Evolutionary conservation across 768 basidiomycete genomes (phyloP).

Genomic region (Mycena haematopus): DNA sequence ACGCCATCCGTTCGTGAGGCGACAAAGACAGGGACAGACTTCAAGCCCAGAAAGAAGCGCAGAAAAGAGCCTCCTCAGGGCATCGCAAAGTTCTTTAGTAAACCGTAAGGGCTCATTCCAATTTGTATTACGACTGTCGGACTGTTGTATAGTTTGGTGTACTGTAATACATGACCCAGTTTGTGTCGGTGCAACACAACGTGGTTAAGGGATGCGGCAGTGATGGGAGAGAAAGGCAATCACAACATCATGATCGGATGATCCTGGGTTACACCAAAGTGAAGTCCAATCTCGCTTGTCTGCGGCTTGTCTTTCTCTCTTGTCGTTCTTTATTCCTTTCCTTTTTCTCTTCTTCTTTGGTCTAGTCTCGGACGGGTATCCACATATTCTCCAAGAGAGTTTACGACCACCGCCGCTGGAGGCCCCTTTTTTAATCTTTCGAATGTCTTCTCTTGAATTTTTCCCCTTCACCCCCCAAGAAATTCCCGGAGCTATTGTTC

Average conservation of each 20-base stretch:
- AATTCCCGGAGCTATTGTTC: slow-evolving; percentile 47
- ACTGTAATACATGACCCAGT: no score
- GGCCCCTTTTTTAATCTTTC: slow-evolving; percentile 16
- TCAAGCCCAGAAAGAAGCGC: slow-evolving; percentile 39
- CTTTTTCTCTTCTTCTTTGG: slow-evolving; percentile 22
- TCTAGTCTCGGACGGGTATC: slow-evolving; percentile 32
- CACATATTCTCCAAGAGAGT: slow-evolving; percentile 34
- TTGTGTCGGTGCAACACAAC: background rate
- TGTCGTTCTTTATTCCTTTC: slow-evolving; percentile 22
- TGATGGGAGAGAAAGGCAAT: background rate
- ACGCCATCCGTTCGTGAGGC: slow-evolving; percentile 20
- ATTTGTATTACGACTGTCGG: background rate
- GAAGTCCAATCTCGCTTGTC: background rate
- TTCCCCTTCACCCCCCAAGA: slow-evolving; percentile 39
- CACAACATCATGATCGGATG: slow-evolving; percentile 2
- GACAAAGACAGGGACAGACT: slow-evolving; percentile 28
- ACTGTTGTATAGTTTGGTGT: background rate
- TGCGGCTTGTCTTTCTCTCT: slow-evolving; percentile 12
- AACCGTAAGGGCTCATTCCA: background rate
- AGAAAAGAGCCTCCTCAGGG: slow-evolving; percentile 36
- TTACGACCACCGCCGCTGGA: slow-evolving; percentile 29
- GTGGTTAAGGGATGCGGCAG: no score
- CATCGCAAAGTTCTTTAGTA: slow-evolving; percentile 55
- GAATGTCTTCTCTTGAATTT: slow-evolving; percentile 32
- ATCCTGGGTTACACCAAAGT: background rate